Conservation (phyloP, 2,329 filamentous ascomycete species). For the Ophiostoma tasmaniense region DNA sequence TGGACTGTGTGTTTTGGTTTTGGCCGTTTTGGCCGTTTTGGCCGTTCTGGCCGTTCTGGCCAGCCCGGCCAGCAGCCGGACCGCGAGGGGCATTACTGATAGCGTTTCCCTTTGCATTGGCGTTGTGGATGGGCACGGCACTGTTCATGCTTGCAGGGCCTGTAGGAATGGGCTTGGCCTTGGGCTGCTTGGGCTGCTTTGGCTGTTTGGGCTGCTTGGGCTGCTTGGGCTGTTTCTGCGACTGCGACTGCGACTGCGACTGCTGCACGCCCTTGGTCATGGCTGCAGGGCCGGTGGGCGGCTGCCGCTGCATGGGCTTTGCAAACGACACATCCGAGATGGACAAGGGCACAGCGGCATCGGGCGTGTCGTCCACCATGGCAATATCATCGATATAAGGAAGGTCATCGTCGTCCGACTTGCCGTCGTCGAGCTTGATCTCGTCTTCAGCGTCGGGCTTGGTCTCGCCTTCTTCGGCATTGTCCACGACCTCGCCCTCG, state of each 20-base stretch:
- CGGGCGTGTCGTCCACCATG: constrained; percentile 15
- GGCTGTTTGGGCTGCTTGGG: not conserved
- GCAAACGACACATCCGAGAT: not conserved
- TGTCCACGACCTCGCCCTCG: not conserved
- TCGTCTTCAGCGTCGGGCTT: not conserved
- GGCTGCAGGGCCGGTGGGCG: constrained; percentile 7
- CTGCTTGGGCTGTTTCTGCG: not conserved
- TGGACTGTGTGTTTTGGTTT: not conserved
- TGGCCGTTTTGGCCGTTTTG: too few relatives aligned
- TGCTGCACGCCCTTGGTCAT: constrained; percentile 2
- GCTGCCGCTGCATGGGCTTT: constrained; percentile 9
- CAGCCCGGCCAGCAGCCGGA: not conserved
- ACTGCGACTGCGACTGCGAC: not conserved
- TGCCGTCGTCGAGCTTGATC: not conserved
- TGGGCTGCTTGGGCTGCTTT: constrained; percentile 17
- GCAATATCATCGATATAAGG: constrained; percentile 16
- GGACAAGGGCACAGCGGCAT: constrained; percentile 6
- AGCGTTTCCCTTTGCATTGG: not conserved
- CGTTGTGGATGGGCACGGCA: not conserved
- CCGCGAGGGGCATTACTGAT: constrained; percentile 3
- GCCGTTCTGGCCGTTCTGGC: too few relatives aligned
- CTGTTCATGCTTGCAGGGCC: constrained; percentile 11
- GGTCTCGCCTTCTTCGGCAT: not conserved
- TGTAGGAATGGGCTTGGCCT: constrained; percentile 20
- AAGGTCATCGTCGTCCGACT: not conserved